A percentile compares a stretch with the other conserved stretches of the same genome.
These are phyloP conservation scores for Pilobolus umbonatus DNA, from an alignment of 192 early-diverging fungal species.

Conservation along the genomic window DNA sequence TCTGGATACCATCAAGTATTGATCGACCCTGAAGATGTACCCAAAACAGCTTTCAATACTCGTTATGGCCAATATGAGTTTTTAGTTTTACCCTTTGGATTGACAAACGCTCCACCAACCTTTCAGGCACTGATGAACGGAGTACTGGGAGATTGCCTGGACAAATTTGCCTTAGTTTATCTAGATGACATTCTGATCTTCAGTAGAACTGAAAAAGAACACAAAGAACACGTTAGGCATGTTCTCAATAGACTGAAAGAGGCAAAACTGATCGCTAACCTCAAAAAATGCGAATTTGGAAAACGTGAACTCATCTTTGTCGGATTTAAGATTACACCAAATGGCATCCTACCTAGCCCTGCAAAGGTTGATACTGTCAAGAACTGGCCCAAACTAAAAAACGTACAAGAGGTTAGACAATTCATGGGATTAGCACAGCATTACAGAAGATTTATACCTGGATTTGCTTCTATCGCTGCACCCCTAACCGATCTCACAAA, in stretches of 20 bases:
- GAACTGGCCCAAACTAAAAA: conserved; percentile 17
- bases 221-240: conserved; percentile 19
- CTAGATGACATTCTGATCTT: conserved; percentile 42
- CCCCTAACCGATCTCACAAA: conserved; percentile 21
- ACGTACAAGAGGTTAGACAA: conserved; percentile 10
- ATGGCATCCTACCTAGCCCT: not conserved
- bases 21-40: conserved; percentile 21
- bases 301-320: conserved; percentile 1
- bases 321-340: conserved; percentile 6
- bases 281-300: conserved; percentile 15
- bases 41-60: conserved; percentile 33
- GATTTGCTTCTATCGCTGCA: not conserved
- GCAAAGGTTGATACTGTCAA: conserved; percentile 17
- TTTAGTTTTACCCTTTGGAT: conserved; percentile 55
- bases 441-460: conserved; percentile 20
- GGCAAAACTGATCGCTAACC: not conserved
- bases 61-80: conserved; percentile 33
- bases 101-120: too few species aligned
- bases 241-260: conserved; percentile 20
- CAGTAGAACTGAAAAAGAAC: conserved; percentile 19
- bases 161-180: conserved; percentile 30
- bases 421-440: conserved; percentile 28
- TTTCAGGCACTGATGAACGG: conserved; percentile 50
- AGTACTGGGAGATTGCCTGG: not conserved
- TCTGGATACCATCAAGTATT: conserved; percentile 36